Evolutionary conservation across 371 early-diverging fungal genomes (phyloP), one percentile per base, ranked within the genome.

Genomic region (Mucor irregularis): DNA sequence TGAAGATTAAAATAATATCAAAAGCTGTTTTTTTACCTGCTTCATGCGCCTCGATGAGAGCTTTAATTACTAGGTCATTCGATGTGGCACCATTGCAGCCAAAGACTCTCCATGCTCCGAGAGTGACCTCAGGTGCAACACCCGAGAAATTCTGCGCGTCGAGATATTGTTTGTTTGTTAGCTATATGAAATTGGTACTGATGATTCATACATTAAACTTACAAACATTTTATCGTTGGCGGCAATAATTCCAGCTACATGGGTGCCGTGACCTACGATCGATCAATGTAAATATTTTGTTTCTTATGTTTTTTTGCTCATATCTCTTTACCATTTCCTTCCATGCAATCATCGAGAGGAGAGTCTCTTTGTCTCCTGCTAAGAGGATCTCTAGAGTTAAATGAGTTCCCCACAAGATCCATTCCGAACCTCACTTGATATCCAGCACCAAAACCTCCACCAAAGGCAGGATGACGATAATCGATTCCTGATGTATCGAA

Each of bases 381-480:
- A 3, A 28, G 9, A 9, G 53, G 50, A 49, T 66, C 48, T 38
- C 30, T 56, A 5, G 45, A 43, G 45, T 51, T 74, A 47, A 56
- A 66, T 8, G 26, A 3, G 33, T 61, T 74, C 6, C 85, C 82
- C 17, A 80, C 81, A 35, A 88, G 69, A 66, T 90, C 87, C 43
- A 73, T 75, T 21, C 89, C 89, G 28, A 62, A 63, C 24, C 58
- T 60, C 43, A 87, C 81, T 54, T 74, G 78, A 62, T 61, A 83
- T 4, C 80, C 83, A 9, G 62, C 51, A 19, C 87, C 87, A 59
- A 85, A 85, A 40, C 89, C 76, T 9, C 85, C 85, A 44, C 86
- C 87, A 40, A 89, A 71, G 14, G 89, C 87, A 8, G 86, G 85
- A 56, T 89, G 89, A n/a, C 64, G 71, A 60, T 84, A 89, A 58